These are phyloP conservation scores for Forsythia viridissima DNA, from an alignment of 257 asterid species.

Conservation along the genomic window DNA sequence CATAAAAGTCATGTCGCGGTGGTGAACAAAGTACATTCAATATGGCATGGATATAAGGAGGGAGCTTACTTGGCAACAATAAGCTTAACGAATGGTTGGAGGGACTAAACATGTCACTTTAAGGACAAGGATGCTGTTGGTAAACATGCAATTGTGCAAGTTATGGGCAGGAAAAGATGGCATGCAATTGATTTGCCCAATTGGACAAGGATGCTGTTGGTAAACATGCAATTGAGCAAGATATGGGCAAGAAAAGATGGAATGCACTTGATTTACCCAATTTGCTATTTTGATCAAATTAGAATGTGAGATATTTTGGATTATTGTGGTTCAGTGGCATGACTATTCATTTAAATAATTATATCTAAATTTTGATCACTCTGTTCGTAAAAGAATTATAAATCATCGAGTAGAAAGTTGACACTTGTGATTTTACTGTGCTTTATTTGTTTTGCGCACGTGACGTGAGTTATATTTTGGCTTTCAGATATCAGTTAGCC, in stretches of 20 bases:
- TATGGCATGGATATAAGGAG: neutral
- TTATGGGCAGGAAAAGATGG: neutral
- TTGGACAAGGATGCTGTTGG: neutral
- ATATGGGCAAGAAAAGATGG: neutral
- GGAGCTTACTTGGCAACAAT: neutral
- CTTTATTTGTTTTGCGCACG: neutral
- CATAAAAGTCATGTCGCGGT: neutral
- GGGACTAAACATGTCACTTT: neutral
- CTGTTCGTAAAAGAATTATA: neutral
- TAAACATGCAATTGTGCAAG: neutral
- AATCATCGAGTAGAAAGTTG: constrained; percentile 15
- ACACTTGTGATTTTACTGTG: constrained; percentile 13
- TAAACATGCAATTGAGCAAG: neutral
- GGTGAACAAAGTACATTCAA: neutral
- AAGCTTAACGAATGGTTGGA: neutral
- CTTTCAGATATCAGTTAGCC: constrained; percentile 70
- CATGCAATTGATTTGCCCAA: neutral
- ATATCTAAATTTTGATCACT: neutral
- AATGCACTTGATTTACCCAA: constrained; percentile 8
- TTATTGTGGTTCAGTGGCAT: constrained; percentile 9
- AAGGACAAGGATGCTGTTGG: neutral
- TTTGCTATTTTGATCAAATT: neutral
- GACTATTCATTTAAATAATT: neutral
- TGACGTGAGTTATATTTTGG: constrained; percentile 2
- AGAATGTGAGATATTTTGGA: neutral